These are phyloP conservation scores for Nakazawaea ernobii DNA, from an alignment of 805 yeast genomes.

Conservation along the genomic window DNA sequence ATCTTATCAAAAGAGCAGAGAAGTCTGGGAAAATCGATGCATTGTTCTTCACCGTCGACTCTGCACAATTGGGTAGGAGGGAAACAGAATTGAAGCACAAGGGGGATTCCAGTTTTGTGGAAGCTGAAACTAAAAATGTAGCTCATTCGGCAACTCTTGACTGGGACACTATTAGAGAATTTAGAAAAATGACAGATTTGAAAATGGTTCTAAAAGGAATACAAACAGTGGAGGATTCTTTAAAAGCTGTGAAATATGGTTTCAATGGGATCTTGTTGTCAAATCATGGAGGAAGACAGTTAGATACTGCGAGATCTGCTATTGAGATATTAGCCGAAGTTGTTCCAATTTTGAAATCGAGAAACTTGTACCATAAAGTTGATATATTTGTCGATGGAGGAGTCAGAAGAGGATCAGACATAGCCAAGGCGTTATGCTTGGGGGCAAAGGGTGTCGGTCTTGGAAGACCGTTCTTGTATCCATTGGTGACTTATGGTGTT, in stretches of 20 bases:
- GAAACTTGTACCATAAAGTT: constrained; percentile 31
- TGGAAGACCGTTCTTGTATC: constrained; percentile 72
- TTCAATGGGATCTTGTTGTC: constrained; percentile 62
- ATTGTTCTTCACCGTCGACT: constrained; percentile 34
- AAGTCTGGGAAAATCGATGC: constrained; percentile 24
- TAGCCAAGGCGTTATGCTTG: constrained; percentile 35
- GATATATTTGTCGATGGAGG: constrained; percentile 41
- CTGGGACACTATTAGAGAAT: constrained; percentile 58
- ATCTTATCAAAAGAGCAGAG: constrained; percentile 26
- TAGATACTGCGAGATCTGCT: constrained; percentile 58
- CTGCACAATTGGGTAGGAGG: constrained; percentile 35
- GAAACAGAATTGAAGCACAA: constrained; percentile 26
- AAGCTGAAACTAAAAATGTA: background rate
- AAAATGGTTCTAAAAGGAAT: constrained; percentile 58
- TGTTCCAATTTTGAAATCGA: constrained; percentile 35
- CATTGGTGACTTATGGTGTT: constrained; percentile 76
- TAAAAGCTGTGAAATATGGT: constrained; percentile 51
- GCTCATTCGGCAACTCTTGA: background rate
- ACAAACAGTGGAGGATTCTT: constrained; percentile 61
- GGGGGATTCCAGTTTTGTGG: background rate
- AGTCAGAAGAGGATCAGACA: constrained; percentile 36
- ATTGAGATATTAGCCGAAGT: constrained; percentile 56
- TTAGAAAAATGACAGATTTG: constrained; percentile 39
- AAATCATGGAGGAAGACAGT: constrained; percentile 72
- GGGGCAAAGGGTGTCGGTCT: constrained; percentile 52